Evolutionary conservation across 805 yeast genomes (phyloP), one percentile per base, ranked within the genome.

Genomic region (Lachancea lanzarotensis): DNA sequence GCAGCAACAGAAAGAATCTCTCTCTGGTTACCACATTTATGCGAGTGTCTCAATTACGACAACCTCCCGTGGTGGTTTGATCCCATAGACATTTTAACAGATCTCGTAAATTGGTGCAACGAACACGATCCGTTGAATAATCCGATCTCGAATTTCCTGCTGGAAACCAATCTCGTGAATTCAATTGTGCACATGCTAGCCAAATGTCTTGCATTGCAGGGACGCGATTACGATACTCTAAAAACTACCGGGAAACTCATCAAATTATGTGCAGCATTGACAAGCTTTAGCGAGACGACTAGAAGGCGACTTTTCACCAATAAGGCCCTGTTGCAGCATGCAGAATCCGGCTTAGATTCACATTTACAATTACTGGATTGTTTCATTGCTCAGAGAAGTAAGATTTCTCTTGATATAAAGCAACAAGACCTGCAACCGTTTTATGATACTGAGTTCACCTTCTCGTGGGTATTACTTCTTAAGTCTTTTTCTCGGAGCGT

Each of bases 401-500:
- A 22, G 3, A 43, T 52, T 12, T 41, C 35, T 13, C 40, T 51
- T 19, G 36, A 42, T 15, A 44, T 41, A 15, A 22, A 34, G 30
- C 35, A 29, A 12, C 42, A 13, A 40, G 43, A 36, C 2, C 36
- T 59, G 9, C 65, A 65, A 2, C 54, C 54, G 1, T 44, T 62
- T 13, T 52, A 56, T 38, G 60, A 60, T 40, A 46, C 52, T 26
- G 57, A 55, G 33, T 26, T 55, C 3, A 46, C 51, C 3, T 42
- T 52, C 18, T 50, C 64, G 9, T 61, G 66, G 66, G 42, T 60
- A 15, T 42, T 45, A n/a, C 47, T 62, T n/a, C 40, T 62, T 19
- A 63, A 60, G 41, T 59, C 66, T 7, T 60, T 62, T 20, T 62
- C 66, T 2, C 52, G 67, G 47, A 63, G 66, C 48, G 56, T 59